A percentile compares a stretch with the other conserved stretches of the same genome.
Evolutionary conservation across 1,139 yeast species (phyloP).

Genomic region (Protomyces macrosporus): DNA sequence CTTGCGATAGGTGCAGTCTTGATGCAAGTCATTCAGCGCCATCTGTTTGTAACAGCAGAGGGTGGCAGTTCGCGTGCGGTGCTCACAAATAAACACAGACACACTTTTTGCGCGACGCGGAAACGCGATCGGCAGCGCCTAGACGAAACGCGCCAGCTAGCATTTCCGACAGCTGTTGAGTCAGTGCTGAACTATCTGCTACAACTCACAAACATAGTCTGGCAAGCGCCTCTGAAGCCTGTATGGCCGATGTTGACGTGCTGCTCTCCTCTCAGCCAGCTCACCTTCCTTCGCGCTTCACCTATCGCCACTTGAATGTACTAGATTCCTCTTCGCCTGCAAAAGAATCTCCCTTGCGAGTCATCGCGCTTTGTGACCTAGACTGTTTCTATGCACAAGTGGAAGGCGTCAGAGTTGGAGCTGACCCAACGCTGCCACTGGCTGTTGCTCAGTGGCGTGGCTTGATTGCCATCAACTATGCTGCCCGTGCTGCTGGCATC

Average conservation of each 20-base stretch:
- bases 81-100: too few relatives aligned
- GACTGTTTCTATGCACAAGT: conserved; percentile 94
- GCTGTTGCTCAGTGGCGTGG: conserved; percentile 93
- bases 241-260: not conserved
- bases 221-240: too few relatives aligned
- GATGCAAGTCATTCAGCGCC: too few relatives aligned
- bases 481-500: conserved; percentile 56
- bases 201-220: too few relatives aligned
- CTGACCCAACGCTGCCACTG: conserved; percentile 66
- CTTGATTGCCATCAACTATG: conserved; percentile 62
- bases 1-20: too few relatives aligned
- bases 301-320: conserved; percentile 15
- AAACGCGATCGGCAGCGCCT: too few relatives aligned
- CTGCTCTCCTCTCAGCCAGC: not conserved
- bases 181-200: too few relatives aligned
- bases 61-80: too few relatives aligned
- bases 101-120: too few relatives aligned
- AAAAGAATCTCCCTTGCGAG: conserved; percentile 45
- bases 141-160: too few relatives aligned
- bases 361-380: conserved; percentile 77
- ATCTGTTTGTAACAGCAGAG: too few relatives aligned
- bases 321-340: conserved; percentile 18
- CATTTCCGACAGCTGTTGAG: too few relatives aligned
- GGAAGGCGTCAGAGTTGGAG: conserved; percentile 69
- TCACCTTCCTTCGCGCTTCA: conserved; percentile 4